Base-by-base conservation (phyloP, 768 basidiomycete genomes). In the Boletus vermiculosoides region DNA sequence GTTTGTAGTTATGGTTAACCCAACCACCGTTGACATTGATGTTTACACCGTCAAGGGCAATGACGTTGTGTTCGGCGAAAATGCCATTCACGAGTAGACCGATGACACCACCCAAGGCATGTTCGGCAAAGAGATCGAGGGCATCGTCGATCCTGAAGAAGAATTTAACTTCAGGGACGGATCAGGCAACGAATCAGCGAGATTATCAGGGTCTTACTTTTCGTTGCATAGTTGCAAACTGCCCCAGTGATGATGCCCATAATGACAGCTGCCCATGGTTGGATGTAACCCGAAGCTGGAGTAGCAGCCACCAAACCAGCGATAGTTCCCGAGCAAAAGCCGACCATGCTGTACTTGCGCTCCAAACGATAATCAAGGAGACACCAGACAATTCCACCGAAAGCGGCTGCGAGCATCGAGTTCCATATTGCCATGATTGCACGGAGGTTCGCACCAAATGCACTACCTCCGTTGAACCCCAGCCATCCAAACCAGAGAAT, bases 391-490 rank as follows among this genome's bases (percentile, higher is more conserved):
- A 92, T 79, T 20, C 90, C 93, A 33, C 84, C 91, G 59, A 90
- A 85, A 3, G 91, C 88, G 37, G 90, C 88, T 20, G 86, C 83
- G 15, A 94, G 75, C 87, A 93, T 94, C 40, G 91, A 88, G 73
- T 94, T 94, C 85, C 92, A 89, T 54, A 88, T 81, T 18, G 92
- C 92, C 69, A 87, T 83, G 55, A 93, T 79, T 3, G 92, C 92
- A 49, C 93, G 86, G 40, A 95, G 77, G 73, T 94, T 94, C 36
- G 92, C 91, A 30, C 89, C 89, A 63, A 92, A 90, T 3, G 92
- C 89, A 55, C 87, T 90, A 25, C 93, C 93, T 47, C 90, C 93
- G 74, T 94, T 95, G 79, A 94, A 93, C n/a, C 88, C 90, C 55
- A 87, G 74, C 85, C 86, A 92, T 25, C 92, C 91, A 68, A 94